Base-by-base conservation (phyloP, 768 basidiomycete species). In the Mycena crocata region DNA sequence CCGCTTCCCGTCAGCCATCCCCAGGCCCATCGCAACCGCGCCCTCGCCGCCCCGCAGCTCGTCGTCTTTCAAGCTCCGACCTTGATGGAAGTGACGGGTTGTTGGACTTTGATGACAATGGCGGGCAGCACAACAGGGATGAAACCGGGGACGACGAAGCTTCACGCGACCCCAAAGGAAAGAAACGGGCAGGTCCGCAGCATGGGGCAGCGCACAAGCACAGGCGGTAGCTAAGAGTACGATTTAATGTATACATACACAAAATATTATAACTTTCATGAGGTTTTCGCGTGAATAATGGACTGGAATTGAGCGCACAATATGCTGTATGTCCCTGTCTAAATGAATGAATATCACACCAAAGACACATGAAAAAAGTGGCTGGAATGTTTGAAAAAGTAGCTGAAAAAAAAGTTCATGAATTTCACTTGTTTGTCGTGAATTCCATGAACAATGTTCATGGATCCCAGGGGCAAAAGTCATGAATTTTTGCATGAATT, bases 381-480 rank as follows among this genome's bases (percentile, higher is more conserved):
- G 45, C 45, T 46, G 45, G 45, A 46, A 46, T 37, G 52, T 37
- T 54, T 37, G 35, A 54, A 54, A 54, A 54, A 54, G 35, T 54
- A 54, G 24, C 35, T 54, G 52, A 54, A 54, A 54, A 26, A 34
- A 39, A 39, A 26, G 24, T 24, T 7, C 3, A 9, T 54, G 35
- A 54, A 54, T 54, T 54, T 54, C 34, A 54, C 24, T 54, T 24
- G 14, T 54, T 54, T 28, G 24, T 54, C 39, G 52, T 54, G 52
- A 37, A 54, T 39, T 54, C 24, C 32, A 39, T 39, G 5, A 54
- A 54, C 35, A 37, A 52, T 52, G 51, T 52, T 24, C 4, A 52
- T 52, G 51, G 51, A 52, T 52, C 23, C 34, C 51, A 35, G 35
- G 5, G 7, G 23, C 17, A 52, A 52, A 52, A 21, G n/a, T 24